These are phyloP conservation scores for Phytopythium mirpurense DNA, from an alignment of 352 stramenopile genomes.

Conservation along the genomic window DNA sequence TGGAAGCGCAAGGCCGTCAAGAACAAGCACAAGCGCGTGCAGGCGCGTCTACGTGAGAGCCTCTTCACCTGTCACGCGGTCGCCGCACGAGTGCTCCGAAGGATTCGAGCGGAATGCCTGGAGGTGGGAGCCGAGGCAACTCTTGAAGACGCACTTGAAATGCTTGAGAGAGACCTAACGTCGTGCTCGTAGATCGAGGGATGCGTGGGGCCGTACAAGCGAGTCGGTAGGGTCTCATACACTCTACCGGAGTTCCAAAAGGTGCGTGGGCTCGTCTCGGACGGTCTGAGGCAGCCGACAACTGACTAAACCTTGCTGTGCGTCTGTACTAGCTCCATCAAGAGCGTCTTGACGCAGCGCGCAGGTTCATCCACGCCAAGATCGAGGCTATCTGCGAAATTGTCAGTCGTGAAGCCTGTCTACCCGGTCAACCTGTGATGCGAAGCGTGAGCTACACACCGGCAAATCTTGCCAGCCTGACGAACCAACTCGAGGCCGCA, in stretches of 20 bases:
- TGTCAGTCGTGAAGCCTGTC: constrained; percentile 19
- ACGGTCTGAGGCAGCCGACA: too few relatives aligned
- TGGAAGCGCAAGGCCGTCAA: constrained; percentile 59
- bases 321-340: constrained; percentile 11
- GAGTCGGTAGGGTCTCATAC: not conserved
- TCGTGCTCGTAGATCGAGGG: constrained; percentile 12
- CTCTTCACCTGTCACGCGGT: constrained; percentile 47
- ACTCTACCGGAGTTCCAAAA: constrained; percentile 7
- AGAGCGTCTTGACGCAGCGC: constrained; percentile 11
- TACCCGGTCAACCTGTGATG: not conserved
- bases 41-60: constrained; percentile 30
- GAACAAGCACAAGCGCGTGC: constrained; percentile 30
- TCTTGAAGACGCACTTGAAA: too few relatives aligned
- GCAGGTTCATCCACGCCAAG: constrained; percentile 11
- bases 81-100: constrained; percentile 25
- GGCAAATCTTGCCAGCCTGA: constrained; percentile 17
- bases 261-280: too few relatives aligned
- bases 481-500: constrained; percentile 17
- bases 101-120: constrained; percentile 18
- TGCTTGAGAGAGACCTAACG: too few relatives aligned
- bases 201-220: not conserved
- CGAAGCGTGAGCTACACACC: constrained; percentile 7
- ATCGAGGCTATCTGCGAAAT: constrained; percentile 16
- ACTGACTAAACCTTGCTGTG: too few relatives aligned
- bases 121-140: too few relatives aligned